phyloP scores from a whole-genome alignment of 2,329 filamentous ascomycete species.

The Pseudocercospora cruenta region DNA sequence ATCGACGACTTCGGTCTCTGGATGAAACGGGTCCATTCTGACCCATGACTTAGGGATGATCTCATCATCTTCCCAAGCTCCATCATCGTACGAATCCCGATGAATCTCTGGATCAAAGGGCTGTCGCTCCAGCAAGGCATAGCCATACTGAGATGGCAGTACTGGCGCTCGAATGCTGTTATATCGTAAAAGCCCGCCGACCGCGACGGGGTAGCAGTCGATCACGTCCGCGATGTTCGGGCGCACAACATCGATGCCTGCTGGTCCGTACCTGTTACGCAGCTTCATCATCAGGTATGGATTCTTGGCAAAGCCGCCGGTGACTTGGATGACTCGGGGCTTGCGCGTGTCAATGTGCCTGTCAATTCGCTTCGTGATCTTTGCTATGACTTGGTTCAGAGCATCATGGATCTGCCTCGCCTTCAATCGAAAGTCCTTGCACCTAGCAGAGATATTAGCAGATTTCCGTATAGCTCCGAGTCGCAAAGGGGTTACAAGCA shows the following conservation, averaged over 20 bases:
- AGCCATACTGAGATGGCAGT: not conserved
- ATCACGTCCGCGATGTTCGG: slow-evolving; percentile 7
- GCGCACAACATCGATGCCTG: slow-evolving; percentile 7
- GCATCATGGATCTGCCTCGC: not conserved
- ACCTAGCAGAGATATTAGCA: not conserved
- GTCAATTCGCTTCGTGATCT: not conserved
- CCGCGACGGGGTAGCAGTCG: slow-evolving; percentile 11
- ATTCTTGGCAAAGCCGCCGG: slow-evolving; percentile 19
- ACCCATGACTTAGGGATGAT: not conserved
- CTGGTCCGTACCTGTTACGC: slow-evolving; percentile 2
- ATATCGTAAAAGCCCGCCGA: slow-evolving; percentile 14
- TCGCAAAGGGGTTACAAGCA: not conserved
- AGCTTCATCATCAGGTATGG: slow-evolving; percentile 17
- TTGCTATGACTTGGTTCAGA: not conserved
- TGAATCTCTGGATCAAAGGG: not conserved
- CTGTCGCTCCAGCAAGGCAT: not conserved
- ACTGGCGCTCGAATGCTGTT: not conserved
- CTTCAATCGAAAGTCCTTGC: not conserved
- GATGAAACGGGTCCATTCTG: not conserved
- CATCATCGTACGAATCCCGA: not conserved
- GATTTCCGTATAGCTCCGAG: not conserved
- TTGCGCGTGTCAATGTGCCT: not conserved
- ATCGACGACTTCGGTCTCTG: not conserved
- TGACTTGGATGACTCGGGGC: slow-evolving; percentile 15
- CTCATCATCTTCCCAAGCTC: not conserved